Evolutionary conservation across 352 stramenopile genomes (phyloP).

Genomic region (Phytophthora sansomeana): DNA sequence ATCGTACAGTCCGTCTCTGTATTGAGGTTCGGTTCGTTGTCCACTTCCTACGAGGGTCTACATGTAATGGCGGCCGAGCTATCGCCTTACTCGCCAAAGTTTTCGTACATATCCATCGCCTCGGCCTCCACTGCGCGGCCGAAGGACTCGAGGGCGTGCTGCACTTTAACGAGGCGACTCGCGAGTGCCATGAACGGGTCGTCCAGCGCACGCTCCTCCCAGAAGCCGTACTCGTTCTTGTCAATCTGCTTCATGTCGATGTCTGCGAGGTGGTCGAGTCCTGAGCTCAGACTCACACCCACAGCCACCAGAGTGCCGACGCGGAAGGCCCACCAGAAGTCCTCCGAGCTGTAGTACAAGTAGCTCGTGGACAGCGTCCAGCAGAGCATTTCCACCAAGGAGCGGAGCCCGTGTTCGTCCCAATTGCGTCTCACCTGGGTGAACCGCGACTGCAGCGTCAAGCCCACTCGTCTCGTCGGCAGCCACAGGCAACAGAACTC

Average conservation of each 20-base stretch:
- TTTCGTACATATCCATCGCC: slow-evolving; percentile 78
- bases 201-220: slow-evolving; percentile 56
- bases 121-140: slow-evolving; percentile 45
- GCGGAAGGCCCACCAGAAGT: slow-evolving; percentile 62
- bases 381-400: slow-evolving; percentile 67
- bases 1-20: slow-evolving; percentile 21
- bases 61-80: no score
- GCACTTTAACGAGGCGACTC: slow-evolving; percentile 45
- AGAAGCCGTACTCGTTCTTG: slow-evolving; percentile 57
- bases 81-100: slow-evolving; percentile 57
- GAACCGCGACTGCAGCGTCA: slow-evolving; percentile 82
- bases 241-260: slow-evolving; percentile 56
- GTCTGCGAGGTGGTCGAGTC: slow-evolving; percentile 66
- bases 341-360: slow-evolving; percentile 66
- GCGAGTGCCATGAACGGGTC: slow-evolving; percentile 61
- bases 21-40: slow-evolving; percentile 16
- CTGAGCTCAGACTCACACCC: slow-evolving; percentile 54
- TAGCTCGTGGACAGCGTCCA: slow-evolving; percentile 64
- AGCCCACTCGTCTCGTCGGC: slow-evolving; percentile 68
- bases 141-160: slow-evolving; percentile 38
- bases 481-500: slow-evolving; percentile 87
- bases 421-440: slow-evolving; percentile 70
- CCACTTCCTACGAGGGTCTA: slow-evolving; percentile 10
- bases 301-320: slow-evolving; percentile 66
- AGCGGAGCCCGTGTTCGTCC: slow-evolving; percentile 58